Evolutionary conservation across 2,329 filamentous ascomycete species (phyloP), one percentile per base, ranked within the genome.

Genomic region (Colletotrichum tanaceti): DNA sequence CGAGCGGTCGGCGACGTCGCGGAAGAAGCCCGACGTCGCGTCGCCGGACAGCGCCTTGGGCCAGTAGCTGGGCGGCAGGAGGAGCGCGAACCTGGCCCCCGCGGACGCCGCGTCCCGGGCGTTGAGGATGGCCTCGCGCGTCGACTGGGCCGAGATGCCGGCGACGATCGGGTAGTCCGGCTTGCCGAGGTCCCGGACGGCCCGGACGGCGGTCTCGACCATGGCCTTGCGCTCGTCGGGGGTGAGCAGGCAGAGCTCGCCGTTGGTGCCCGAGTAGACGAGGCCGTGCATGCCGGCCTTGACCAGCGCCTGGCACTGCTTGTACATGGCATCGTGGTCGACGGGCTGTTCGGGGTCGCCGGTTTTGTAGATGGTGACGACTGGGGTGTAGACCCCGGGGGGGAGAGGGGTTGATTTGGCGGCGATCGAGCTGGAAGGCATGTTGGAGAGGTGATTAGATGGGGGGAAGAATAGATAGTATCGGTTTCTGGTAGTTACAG

Each of bases 61-160:
- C 78, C 91, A 93, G 79, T 92, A 93, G 38, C 86, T 86, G 4
- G 91, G 91, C 6, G 90, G 90, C 3, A 93, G 84, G 0, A 93
- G 83, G 59, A 93, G 83, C 7, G 87, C 89, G 72, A 90, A 89
- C 74, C 90, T 89, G 70, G 88, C 90, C 43, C 91, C 91, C 14
- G 88, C 84, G 14, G 80, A 81, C 28, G 85, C 85, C 5, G 91
- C 90, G 73, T 92, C 90, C 59, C 82, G 81, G 77, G 89, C 91
- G 14, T 92, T 82, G 60, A 88, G 81, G 63, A 93, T 87, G 13
- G 89, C 87, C 77, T 92, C 90, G 65, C 87, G 84, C 1, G 89
- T 91, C 1, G 89, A 91, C 71, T 91, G 87, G 0, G 79, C 82
- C 0, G 79, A 81, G 24, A 83, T 80, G 5, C 83, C 83, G 4